phyloP scores from a whole-genome alignment of 192 early-diverging fungal genomes.

The Podila clonocystis region DNA sequence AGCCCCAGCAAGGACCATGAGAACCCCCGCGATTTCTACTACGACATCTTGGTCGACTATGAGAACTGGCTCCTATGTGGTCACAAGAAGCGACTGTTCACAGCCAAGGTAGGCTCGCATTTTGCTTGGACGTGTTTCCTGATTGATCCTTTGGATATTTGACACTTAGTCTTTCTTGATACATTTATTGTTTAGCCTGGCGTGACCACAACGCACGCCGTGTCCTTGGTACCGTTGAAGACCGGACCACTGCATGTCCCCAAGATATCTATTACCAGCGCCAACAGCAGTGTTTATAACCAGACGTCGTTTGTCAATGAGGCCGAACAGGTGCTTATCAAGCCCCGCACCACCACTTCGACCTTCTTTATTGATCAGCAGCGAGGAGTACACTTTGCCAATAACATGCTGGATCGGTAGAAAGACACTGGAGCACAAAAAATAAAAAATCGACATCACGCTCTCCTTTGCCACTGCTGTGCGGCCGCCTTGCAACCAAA shows the following conservation, averaged over 20 bases:
- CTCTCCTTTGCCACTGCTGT: too few relatives aligned
- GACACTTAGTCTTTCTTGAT: neutral
- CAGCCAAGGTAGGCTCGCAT: conserved; percentile 58
- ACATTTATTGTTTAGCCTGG: conserved; percentile 49
- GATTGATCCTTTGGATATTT: neutral
- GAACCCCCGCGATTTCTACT: conserved; percentile 56
- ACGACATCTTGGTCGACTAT: conserved; percentile 72
- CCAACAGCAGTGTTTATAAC: conserved; percentile 52
- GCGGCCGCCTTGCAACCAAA: too few relatives aligned
- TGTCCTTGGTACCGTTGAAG: conserved; percentile 66
- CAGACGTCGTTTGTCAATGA: conserved; percentile 66
- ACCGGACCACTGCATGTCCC: conserved; percentile 67
- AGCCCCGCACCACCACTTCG: conserved; percentile 63
- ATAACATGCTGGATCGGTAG: conserved; percentile 20
- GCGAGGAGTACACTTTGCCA: conserved; percentile 53
- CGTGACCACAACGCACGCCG: conserved; percentile 54
- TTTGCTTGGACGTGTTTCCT: neutral
- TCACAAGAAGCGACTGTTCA: conserved; percentile 65
- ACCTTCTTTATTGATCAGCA: conserved; percentile 71
- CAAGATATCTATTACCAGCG: conserved; percentile 54
- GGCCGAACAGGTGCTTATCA: conserved; percentile 66
- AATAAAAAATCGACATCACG: neutral
- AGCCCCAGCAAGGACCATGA: conserved; percentile 37
- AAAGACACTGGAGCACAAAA: neutral
- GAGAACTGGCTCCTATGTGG: conserved; percentile 76